phyloP scores from a whole-genome alignment of 345 rosid species.

The Eucalyptus decipiens region DNA sequence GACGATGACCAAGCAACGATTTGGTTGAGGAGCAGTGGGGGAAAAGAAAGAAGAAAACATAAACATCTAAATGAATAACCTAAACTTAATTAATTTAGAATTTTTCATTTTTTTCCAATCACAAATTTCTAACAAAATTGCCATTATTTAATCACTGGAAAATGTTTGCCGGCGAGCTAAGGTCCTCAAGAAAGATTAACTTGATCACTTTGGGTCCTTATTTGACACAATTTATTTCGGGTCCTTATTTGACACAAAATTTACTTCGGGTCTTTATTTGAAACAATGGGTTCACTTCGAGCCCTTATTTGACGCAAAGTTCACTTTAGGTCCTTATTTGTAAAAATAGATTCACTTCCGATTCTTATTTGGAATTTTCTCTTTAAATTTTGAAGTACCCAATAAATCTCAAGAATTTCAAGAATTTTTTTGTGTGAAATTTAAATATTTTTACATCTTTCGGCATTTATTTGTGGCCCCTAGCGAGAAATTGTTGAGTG shows the following conservation, averaged over 20 bases:
- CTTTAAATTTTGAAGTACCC: background rate
- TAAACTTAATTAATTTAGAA: too few relatives aligned
- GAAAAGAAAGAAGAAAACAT: too few relatives aligned
- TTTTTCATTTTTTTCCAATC: too few relatives aligned
- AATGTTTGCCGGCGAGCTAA: fast-evolving
- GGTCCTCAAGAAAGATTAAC: too few relatives aligned
- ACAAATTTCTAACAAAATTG: too few relatives aligned
- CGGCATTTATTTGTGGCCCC: background rate
- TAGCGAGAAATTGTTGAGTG: too few relatives aligned
- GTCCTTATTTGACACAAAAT: too few relatives aligned
- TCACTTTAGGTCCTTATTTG: too few relatives aligned
- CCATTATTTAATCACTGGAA: fast-evolving
- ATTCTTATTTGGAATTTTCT: too few relatives aligned
- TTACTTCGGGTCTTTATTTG: too few relatives aligned
- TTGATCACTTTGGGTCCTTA: too few relatives aligned
- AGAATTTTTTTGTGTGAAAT: background rate
- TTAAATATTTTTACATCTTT: background rate
- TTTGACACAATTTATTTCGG: fast-evolving
- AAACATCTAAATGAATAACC: too few relatives aligned
- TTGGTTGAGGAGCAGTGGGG: fast-evolving
- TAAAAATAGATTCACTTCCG: fast-evolving
- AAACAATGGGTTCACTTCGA: fast-evolving
- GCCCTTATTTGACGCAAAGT: fast-evolving
- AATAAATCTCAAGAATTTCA: background rate
- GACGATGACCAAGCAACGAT: fast-evolving